These are phyloP conservation scores for Hebeloma cylindrosporum DNA, from an alignment of 768 basidiomycete genomes.

Conservation along the genomic window DNA sequence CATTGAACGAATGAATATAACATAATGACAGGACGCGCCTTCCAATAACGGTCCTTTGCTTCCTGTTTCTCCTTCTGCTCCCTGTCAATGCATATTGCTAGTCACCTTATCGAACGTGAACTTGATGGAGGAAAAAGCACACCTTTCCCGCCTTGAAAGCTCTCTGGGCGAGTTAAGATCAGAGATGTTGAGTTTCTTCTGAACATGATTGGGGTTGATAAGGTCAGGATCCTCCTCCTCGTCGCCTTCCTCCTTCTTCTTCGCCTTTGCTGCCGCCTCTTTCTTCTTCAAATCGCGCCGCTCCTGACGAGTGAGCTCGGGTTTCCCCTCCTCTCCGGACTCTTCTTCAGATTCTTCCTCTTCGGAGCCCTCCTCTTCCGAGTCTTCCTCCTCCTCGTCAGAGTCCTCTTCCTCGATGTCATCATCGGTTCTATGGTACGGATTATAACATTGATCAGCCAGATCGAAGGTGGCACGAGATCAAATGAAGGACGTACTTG, in stretches of 20 bases:
- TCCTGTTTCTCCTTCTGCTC: slow-evolving; percentile 93
- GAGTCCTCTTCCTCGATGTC: slow-evolving; percentile 12
- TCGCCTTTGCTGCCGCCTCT: slow-evolving; percentile 52
- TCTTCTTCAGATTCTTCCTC: slow-evolving; percentile 48
- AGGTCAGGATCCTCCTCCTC: slow-evolving; percentile 68
- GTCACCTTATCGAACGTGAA: not conserved
- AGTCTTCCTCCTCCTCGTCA: slow-evolving; percentile 38
- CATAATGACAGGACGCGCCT: slow-evolving; percentile 45
- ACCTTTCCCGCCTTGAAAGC: slow-evolving; percentile 68
- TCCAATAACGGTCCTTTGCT: slow-evolving; percentile 84
- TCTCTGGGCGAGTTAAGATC: slow-evolving; percentile 68
- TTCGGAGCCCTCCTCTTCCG: slow-evolving; percentile 44
- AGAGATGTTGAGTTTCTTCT: slow-evolving; percentile 73
- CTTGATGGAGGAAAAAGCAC: slow-evolving; percentile 6
- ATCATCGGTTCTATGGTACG: slow-evolving; percentile 5
- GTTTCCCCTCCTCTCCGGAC: slow-evolving; percentile 36
- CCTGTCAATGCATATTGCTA: slow-evolving; percentile 37
- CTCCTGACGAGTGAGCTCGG: slow-evolving; percentile 69
- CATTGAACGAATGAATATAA: not conserved
- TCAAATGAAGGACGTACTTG: slow-evolving; percentile 37
- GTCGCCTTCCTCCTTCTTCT: slow-evolving; percentile 42
- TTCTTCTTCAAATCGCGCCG: slow-evolving; percentile 84
- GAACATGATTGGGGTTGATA: slow-evolving; percentile 76
- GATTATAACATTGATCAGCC: too few relatives aligned
- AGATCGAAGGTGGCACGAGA: slow-evolving; percentile 11